These are phyloP conservation scores for Hortaea werneckii DNA, from an alignment of 2,329 filamentous ascomycete species.

Conservation along the genomic window DNA sequence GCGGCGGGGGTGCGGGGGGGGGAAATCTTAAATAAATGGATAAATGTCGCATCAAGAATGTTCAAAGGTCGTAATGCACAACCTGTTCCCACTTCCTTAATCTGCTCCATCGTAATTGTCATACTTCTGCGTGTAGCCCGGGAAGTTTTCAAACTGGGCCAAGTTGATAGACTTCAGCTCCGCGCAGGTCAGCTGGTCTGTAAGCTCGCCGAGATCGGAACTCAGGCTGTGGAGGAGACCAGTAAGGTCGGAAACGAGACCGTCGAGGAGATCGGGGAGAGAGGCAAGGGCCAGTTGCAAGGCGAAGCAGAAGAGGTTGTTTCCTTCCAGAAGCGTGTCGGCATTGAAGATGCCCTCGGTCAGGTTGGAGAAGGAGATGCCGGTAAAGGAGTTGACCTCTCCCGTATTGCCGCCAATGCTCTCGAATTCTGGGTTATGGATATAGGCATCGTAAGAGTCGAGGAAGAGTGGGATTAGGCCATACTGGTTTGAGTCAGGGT, in stretches of 20 bases:
- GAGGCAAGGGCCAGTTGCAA: not conserved
- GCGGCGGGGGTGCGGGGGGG: too few relatives aligned
- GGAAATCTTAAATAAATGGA: too few relatives aligned
- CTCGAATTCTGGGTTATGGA: not conserved
- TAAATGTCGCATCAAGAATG: not conserved
- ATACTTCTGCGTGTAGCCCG: not conserved
- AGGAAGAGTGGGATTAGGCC: too few relatives aligned
- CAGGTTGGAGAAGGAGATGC: not conserved
- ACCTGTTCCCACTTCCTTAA: not conserved
- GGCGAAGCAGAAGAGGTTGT: not conserved
- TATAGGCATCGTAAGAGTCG: too few relatives aligned
- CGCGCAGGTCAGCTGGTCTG: not conserved
- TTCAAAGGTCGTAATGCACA: not conserved
- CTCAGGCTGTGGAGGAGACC: too few relatives aligned
- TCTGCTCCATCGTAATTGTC: not conserved
- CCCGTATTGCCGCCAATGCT: not conserved
- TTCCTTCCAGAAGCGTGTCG: not conserved
- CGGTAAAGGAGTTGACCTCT: not conserved
- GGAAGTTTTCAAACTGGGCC: not conserved
- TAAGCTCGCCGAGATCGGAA: too few relatives aligned
- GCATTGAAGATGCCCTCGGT: not conserved
- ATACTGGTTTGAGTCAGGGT: too few relatives aligned
- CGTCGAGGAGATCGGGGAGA: not conserved
- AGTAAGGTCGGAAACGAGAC: too few relatives aligned
- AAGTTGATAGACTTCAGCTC: not conserved